Evolutionary conservation across 441 rosid genomes (phyloP), one percentile per base, ranked within the genome.

Genomic region (Euphorbia schlechtendalii): DNA sequence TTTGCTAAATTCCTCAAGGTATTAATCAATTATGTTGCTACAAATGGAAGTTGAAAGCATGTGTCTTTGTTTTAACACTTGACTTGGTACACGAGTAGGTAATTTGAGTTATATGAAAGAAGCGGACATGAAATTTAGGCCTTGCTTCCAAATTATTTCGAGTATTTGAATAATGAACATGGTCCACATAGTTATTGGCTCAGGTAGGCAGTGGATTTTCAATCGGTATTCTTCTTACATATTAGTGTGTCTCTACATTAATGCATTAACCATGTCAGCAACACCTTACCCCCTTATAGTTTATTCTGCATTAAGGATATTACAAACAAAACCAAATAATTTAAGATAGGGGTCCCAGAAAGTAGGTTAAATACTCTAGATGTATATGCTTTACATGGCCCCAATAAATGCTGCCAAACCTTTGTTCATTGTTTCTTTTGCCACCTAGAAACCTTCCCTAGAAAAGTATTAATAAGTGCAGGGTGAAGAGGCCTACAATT

Each of bases 351-450:
- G 59, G 53, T 66, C 66, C 60, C 73, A 25, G 53, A 65, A 56
- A 66, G 69, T 73, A 63, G 73, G 52, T 68, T 40, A 51, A 45
- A 32, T 22, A 28, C 15, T 62, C 12, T 70, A 43, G 59, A 62
- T 46, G 22, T 7, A 38, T 10, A 10, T 18, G 43, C 5, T 21
- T 53, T 21, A 40, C 46, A 59, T 49, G 15, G 34, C 34, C 34
- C 34, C 34, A 32, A 32, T 6, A 32, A 32, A 32, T 32, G 3
- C 34, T 32, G 6, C 6, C 34, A 32, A 32, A 6, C 34, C 34
- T 32, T 2, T 32, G 6, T n/a, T n/a, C n/a, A n/a, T n/a, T n/a
- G n/a, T n/a, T n/a, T n/a, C n/a, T n/a, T n/a, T 32, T 32, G 34
- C 34, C 34, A 32, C 34, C 34, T 32, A 32, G 6, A 32, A 32